phyloP scores from a whole-genome alignment of 345 rosid genomes.

The Salix arbutifolia region DNA sequence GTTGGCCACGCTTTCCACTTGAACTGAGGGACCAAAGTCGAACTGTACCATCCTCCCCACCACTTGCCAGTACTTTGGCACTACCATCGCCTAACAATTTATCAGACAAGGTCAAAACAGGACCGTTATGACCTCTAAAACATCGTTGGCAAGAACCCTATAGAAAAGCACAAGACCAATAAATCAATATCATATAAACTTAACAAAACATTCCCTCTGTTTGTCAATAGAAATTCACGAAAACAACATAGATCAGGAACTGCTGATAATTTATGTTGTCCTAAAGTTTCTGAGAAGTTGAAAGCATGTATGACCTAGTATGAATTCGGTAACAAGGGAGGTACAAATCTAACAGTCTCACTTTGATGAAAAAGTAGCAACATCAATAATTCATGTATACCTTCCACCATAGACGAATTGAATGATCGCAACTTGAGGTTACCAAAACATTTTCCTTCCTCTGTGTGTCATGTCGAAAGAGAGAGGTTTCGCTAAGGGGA shows the following conservation, averaged over 20 bases:
- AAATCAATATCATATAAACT: not conserved
- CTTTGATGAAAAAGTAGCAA: not conserved
- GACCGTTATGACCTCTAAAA: slow-evolving; percentile 56
- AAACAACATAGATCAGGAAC: not conserved
- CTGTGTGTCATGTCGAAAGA: slow-evolving; percentile 35
- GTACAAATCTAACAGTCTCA: not conserved
- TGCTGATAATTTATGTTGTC: not conserved
- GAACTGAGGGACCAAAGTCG: slow-evolving; percentile 69
- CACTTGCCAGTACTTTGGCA: slow-evolving; percentile 52
- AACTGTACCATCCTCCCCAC: slow-evolving; percentile 68
- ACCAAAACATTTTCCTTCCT: slow-evolving; percentile 47
- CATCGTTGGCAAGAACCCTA: slow-evolving; percentile 56
- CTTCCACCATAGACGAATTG: slow-evolving; percentile 75
- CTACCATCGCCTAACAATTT: slow-evolving; percentile 48
- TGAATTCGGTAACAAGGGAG: not conserved
- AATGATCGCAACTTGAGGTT: slow-evolving; percentile 54
- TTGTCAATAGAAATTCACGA: not conserved
- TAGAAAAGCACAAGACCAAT: slow-evolving; percentile 6
- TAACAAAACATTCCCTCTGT: not conserved
- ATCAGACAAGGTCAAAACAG: slow-evolving; percentile 54
- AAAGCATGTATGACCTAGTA: no score
- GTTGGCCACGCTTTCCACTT: slow-evolving; percentile 51
- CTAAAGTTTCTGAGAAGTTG: not conserved
- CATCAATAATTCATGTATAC: slow-evolving; percentile 27
- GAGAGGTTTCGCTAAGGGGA: slow-evolving; percentile 37